Conservation (phyloP, 225 moss, liverwort and hornwort genomes). For the Antitrichia curtipendula region DNA sequence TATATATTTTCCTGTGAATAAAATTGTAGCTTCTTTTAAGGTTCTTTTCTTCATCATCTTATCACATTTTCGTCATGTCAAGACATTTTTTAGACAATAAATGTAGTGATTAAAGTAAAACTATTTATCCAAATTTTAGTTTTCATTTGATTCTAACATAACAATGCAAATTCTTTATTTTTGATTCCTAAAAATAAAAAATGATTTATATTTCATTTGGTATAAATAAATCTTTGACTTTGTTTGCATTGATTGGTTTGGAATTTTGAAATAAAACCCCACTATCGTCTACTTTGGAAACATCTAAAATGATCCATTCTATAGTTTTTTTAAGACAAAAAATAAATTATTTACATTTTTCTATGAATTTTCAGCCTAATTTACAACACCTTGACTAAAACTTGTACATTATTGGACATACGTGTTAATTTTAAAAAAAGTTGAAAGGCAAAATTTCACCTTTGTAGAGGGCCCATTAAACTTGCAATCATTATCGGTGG, state of each 20-base stretch:
- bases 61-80: background rate
- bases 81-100: background rate
- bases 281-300: background rate
- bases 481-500: background rate
- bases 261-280: background rate
- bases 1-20: background rate
- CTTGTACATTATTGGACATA: background rate
- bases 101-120: background rate
- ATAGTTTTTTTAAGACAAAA: too few species aligned
- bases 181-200: background rate
- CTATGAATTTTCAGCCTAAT: accelerated
- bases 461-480: background rate
- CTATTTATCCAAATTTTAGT: background rate
- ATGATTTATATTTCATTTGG: too few species aligned
- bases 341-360: too few species aligned
- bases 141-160: background rate
- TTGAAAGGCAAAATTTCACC: background rate
- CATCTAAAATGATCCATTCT: too few species aligned
- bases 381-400: background rate
- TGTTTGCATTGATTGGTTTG: background rate
- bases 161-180: background rate
- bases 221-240: background rate
- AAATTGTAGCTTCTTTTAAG: background rate
- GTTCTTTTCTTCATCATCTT: background rate
- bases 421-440: background rate